Evolutionary conservation across 176 grass and related monocot genomes (phyloP).

Genomic region (Hyparrhenia diplandra): DNA sequence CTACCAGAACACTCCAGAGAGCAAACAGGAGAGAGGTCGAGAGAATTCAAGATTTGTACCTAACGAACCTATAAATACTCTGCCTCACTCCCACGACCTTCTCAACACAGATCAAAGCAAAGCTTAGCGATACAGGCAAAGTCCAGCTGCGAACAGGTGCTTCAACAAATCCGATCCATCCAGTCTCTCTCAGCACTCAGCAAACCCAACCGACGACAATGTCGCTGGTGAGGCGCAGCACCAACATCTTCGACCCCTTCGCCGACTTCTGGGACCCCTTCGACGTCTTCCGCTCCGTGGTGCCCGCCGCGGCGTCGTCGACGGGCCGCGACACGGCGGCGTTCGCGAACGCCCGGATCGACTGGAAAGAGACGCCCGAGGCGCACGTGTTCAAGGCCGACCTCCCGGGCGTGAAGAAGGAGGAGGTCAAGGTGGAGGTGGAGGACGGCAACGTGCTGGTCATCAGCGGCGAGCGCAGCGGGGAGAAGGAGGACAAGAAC

Average conservation of each 20-base stretch:
- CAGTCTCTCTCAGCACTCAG: too few relatives aligned
- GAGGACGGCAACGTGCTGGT: constrained; percentile 40
- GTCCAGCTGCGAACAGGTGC: not conserved
- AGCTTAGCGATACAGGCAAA: not conserved
- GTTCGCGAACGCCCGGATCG: not conserved
- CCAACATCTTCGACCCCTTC: constrained; percentile 54
- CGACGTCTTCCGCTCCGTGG: constrained; percentile 28
- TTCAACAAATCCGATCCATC: not conserved
- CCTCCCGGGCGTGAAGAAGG: constrained; percentile 32
- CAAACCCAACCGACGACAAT: not conserved
- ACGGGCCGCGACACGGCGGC: not conserved
- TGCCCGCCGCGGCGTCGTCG: not conserved
- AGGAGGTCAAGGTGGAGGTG: constrained; percentile 40
- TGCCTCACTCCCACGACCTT: not conserved
- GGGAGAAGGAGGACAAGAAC: constrained; percentile 41
- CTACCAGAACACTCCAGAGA: constrained; percentile 2
- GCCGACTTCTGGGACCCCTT: constrained; percentile 46
- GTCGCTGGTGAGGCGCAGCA: constrained; percentile 30
- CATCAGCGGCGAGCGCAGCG: constrained; percentile 30
- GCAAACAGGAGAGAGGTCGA: not conserved
- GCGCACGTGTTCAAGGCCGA: constrained; percentile 46
- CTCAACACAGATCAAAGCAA: not conserved
- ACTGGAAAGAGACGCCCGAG: constrained; percentile 39
- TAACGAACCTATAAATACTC: constrained; percentile 22
- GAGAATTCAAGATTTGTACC: not conserved